Evolutionary conservation across 768 basidiomycete genomes (phyloP).

Genomic region (Rhodotorula toruloides): DNA sequence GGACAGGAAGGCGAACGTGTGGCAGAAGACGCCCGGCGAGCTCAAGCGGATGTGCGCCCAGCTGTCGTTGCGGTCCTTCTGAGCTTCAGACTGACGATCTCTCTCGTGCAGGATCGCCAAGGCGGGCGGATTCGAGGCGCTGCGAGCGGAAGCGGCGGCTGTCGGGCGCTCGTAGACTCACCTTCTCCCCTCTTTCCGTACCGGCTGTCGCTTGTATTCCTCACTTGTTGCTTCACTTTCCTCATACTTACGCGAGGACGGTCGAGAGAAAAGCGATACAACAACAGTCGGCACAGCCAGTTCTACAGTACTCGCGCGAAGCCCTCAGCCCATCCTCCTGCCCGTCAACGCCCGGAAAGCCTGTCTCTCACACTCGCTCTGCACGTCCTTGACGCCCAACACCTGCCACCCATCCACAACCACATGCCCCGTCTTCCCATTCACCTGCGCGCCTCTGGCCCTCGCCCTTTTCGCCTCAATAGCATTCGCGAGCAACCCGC

Average conservation of each 20-base stretch:
- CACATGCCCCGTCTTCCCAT: background rate
- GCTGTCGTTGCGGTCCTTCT: too few relatives aligned
- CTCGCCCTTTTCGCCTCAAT: conserved; percentile 18
- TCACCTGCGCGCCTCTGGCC: background rate
- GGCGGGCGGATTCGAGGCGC: conserved; percentile 31
- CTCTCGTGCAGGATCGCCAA: conserved; percentile 27
- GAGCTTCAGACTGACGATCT: background rate
- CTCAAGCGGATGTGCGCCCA: conserved; percentile 46
- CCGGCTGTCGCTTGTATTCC: background rate
- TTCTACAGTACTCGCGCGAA: background rate
- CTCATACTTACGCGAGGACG: too few relatives aligned
- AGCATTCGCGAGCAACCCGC: conserved; percentile 1
- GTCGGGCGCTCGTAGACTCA: background rate
- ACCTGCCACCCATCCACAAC: conserved; percentile 34
- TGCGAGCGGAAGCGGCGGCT: conserved; percentile 1
- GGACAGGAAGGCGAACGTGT: conserved; percentile 71
- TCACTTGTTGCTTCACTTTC: background rate
- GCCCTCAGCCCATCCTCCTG: conserved; percentile 21
- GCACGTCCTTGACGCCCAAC: conserved; percentile 20
- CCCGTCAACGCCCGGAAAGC: conserved; percentile 36
- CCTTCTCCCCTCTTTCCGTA: background rate
- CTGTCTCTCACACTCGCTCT: conserved; percentile 23
- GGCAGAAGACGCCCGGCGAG: conserved; percentile 79
- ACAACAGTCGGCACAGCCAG: too few relatives aligned
- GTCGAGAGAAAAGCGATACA: too few relatives aligned